These are phyloP conservation scores for Naematelia aurantialba DNA, from an alignment of 768 basidiomycete species.

Conservation along the genomic window DNA sequence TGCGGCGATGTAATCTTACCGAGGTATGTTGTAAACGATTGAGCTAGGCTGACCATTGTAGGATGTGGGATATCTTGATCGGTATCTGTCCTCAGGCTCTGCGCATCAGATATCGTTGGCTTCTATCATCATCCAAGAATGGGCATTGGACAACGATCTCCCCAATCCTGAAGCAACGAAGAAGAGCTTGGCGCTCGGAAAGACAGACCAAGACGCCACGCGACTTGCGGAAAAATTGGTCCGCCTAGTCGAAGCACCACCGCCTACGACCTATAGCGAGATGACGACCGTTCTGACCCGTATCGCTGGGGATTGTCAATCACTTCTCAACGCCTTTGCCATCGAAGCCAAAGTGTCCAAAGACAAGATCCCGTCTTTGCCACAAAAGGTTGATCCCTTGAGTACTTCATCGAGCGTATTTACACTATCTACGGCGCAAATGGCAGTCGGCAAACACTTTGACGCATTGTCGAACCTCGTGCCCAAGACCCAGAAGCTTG, in stretches of 20 bases:
- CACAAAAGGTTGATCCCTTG: conserved; percentile 70
- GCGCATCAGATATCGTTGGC: conserved; percentile 85
- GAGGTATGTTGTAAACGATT: conserved; percentile 46
- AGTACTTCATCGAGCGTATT: conserved; percentile 65
- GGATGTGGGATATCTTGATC: conserved; percentile 69
- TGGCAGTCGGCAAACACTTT: conserved; percentile 68
- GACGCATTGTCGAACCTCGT: conserved; percentile 69
- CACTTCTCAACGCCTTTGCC: conserved; percentile 75
- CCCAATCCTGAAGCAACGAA: conserved; percentile 12
- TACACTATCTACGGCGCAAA: conserved; percentile 71
- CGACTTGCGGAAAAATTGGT: conserved; percentile 64
- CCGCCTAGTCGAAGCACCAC: conserved; percentile 66
- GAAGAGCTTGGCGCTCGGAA: background rate
- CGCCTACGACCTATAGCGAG: conserved; percentile 82
- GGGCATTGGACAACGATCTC: conserved; percentile 61
- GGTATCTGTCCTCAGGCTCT: conserved; percentile 80
- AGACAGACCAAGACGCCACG: conserved; percentile 6
- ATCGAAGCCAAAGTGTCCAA: conserved; percentile 82
- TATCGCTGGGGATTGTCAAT: conserved; percentile 72
- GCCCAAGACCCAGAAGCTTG: conserved; percentile 72
- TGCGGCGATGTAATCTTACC: conserved; percentile 37
- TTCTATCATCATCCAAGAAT: conserved; percentile 85
- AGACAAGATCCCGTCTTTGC: conserved; percentile 72
- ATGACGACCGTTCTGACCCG: conserved; percentile 76
- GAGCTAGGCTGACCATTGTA: conserved; percentile 52